phyloP scores from a whole-genome alignment of 495 filamentous ascomycete species.

The Thermothielavioides terrestris region DNA sequence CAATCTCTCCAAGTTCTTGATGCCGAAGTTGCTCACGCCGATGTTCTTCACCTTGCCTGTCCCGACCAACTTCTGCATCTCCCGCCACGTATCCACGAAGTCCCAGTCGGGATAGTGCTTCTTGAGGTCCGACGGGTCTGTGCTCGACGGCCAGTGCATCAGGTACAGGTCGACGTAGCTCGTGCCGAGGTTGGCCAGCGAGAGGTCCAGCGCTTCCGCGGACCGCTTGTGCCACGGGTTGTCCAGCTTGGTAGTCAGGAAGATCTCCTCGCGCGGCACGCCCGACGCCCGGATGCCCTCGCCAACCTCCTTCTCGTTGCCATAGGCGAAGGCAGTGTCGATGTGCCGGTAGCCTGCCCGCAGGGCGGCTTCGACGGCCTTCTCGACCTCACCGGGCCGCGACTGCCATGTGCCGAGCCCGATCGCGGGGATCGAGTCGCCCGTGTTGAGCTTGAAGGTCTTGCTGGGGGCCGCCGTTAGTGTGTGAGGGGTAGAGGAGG shows the following conservation, averaged over 20 bases:
- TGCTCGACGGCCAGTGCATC: slow-evolving; percentile 69
- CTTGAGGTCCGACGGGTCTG: slow-evolving; percentile 32
- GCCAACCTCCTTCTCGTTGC: slow-evolving; percentile 77
- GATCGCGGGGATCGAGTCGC: slow-evolving; percentile 67
- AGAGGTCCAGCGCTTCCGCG: slow-evolving; percentile 58
- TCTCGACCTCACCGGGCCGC: slow-evolving; percentile 35
- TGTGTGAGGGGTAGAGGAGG: not conserved
- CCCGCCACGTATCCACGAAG: slow-evolving; percentile 75
- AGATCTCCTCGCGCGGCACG: slow-evolving; percentile 72
- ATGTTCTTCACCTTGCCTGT: slow-evolving; percentile 76
- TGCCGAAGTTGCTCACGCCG: slow-evolving; percentile 70
- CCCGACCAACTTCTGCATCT: slow-evolving; percentile 73
- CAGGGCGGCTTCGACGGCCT: slow-evolving; percentile 68
- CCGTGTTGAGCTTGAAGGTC: slow-evolving; percentile 70
- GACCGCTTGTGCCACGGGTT: slow-evolving; percentile 67
- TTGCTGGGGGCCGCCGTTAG: slow-evolving; percentile 29
- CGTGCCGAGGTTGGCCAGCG: slow-evolving; percentile 58
- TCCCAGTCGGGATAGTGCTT: slow-evolving; percentile 54
- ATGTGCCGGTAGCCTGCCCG: slow-evolving; percentile 55
- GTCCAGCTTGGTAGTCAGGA: slow-evolving; percentile 81
- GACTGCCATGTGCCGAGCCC: slow-evolving; percentile 82
- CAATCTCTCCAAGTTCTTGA: slow-evolving; percentile 57
- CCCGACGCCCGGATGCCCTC: slow-evolving; percentile 71
- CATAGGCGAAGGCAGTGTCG: slow-evolving; percentile 68
- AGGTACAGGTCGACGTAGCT: slow-evolving; percentile 82